A percentile compares a stretch with the other conserved stretches of the same genome.
Evolutionary conservation across 805 yeast genomes (phyloP).

Genomic region (Ogataea glucozyma): DNA sequence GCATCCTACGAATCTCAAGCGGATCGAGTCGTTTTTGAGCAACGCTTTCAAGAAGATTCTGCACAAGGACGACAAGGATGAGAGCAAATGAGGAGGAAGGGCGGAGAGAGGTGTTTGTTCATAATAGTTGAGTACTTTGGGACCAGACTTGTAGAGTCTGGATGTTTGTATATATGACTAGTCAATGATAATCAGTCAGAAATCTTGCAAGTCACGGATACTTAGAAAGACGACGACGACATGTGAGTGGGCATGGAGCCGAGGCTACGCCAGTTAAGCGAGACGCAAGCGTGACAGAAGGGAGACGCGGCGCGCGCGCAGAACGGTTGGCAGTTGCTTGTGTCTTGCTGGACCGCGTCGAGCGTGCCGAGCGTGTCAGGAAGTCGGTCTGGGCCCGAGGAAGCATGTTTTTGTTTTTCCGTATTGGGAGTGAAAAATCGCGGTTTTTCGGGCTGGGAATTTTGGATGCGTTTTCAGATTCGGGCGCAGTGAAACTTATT

Average conservation of each 20-base stretch:
- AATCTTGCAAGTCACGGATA: too few species aligned
- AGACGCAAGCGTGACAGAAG: too few species aligned
- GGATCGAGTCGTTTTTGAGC: conserved; percentile 58
- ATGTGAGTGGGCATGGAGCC: background rate
- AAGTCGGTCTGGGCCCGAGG: conserved; percentile 1
- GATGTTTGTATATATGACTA: background rate
- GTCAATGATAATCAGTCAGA: conserved; percentile 2
- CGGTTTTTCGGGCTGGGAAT: too few species aligned
- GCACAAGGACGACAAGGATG: conserved; percentile 23
- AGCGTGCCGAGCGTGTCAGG: background rate
- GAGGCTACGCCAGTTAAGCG: background rate
- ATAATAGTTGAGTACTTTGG: background rate
- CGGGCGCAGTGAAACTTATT: too few species aligned
- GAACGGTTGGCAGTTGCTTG: too few species aligned
- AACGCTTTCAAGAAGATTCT: conserved; percentile 53
- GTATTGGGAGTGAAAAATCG: background rate
- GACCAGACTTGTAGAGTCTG: too few species aligned
- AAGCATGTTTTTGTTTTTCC: conserved; percentile 7
- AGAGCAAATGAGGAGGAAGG: background rate
- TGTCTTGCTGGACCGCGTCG: background rate
- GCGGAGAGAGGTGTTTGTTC: background rate
- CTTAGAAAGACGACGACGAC: too few species aligned
- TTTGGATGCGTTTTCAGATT: too few species aligned
- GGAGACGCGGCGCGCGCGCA: too few species aligned
- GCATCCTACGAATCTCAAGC: conserved; percentile 51